phyloP scores from a whole-genome alignment of 1,284 basidiomycete species.

The Cystobasidiaceae sp. region DNA sequence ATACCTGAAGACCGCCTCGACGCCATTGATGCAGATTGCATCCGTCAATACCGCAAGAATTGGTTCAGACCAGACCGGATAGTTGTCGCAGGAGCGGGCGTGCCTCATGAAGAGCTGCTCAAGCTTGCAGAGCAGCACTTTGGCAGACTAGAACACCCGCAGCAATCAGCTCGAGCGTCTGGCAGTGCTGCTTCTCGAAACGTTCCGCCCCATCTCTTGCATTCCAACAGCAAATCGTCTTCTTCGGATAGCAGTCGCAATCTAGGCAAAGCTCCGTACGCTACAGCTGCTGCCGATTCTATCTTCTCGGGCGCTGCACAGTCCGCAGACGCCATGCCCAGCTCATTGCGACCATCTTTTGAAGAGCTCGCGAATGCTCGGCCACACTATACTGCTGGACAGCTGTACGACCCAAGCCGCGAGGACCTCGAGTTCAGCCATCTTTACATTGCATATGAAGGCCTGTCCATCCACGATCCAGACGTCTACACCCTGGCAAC shows the following conservation, averaged over 20 bases:
- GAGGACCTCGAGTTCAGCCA: constrained; percentile 78
- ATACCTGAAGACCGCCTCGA: constrained; percentile 80
- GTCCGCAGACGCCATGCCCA: neutral
- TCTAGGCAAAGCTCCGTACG: constrained; percentile 35
- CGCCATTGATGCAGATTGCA: constrained; percentile 59
- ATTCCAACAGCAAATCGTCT: constrained; percentile 43
- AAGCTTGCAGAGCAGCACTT: constrained; percentile 79
- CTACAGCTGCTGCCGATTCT: constrained; percentile 32
- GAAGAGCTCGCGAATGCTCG: constrained; percentile 49
- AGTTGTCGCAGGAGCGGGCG: constrained; percentile 88
- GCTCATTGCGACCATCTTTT: constrained; percentile 41
- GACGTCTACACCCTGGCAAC: constrained; percentile 93
- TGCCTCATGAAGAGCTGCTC: constrained; percentile 82
- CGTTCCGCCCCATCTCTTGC: constrained; percentile 52
- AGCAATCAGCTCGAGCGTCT: constrained; percentile 41
- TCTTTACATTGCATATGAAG: constrained; percentile 88
- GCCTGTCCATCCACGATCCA: constrained; percentile 82
- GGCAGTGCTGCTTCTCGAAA: constrained; percentile 55
- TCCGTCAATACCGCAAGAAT: constrained; percentile 65
- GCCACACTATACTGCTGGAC: constrained; percentile 80
- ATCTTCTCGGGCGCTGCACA: constrained; percentile 1
- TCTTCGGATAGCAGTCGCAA: constrained; percentile 38
- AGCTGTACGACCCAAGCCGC: constrained; percentile 61
- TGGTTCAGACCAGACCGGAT: constrained; percentile 93
- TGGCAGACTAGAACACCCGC: constrained; percentile 55